Evolutionary conservation across 768 basidiomycete genomes (phyloP).

Genomic region (Pilatotrama ljubarskyi): DNA sequence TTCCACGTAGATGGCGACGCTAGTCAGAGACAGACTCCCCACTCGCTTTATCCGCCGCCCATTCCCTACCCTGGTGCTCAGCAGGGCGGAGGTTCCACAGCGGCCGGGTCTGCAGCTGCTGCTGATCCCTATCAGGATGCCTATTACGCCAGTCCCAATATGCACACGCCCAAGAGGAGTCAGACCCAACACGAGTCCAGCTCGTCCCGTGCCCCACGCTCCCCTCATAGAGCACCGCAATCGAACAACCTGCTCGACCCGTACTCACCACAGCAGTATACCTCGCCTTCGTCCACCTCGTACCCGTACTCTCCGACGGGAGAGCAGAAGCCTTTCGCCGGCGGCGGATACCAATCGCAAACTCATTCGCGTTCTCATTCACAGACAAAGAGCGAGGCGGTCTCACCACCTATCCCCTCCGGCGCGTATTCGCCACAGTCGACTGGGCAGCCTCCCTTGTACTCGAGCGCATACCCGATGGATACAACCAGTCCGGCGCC

Average conservation of each 20-base stretch:
- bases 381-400: slow-evolving; percentile 51
- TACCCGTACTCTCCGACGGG: slow-evolving; percentile 45
- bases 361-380: slow-evolving; percentile 56
- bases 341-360: slow-evolving; percentile 52
- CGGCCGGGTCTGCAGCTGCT: slow-evolving; percentile 39
- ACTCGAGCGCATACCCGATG: slow-evolving; percentile 57
- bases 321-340: slow-evolving; percentile 41
- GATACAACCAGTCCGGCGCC: slow-evolving; percentile 67
- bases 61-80: slow-evolving; percentile 60
- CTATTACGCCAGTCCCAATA: slow-evolving; percentile 55
- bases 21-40: slow-evolving; percentile 40
- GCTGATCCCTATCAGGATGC: slow-evolving; percentile 57
- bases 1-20: slow-evolving; percentile 39
- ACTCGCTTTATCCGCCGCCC: slow-evolving; percentile 57
- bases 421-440: slow-evolving; percentile 59
- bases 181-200: slow-evolving; percentile 55
- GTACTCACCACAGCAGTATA: slow-evolving; percentile 65
- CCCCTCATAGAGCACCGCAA: slow-evolving; percentile 58
- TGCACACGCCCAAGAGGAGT: slow-evolving; percentile 55
- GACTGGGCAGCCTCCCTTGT: slow-evolving; percentile 37
- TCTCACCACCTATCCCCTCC: slow-evolving; percentile 45
- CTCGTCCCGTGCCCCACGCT: slow-evolving; percentile 52
- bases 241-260: slow-evolving; percentile 62
- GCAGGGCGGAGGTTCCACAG: slow-evolving; percentile 28
- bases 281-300: slow-evolving; percentile 61